Percentiles rank a stretch among this genome's conserved stretches.
Evolutionary conservation across 1,284 basidiomycete genomes (phyloP).

Genomic region (Cryptococcus sp.): DNA sequence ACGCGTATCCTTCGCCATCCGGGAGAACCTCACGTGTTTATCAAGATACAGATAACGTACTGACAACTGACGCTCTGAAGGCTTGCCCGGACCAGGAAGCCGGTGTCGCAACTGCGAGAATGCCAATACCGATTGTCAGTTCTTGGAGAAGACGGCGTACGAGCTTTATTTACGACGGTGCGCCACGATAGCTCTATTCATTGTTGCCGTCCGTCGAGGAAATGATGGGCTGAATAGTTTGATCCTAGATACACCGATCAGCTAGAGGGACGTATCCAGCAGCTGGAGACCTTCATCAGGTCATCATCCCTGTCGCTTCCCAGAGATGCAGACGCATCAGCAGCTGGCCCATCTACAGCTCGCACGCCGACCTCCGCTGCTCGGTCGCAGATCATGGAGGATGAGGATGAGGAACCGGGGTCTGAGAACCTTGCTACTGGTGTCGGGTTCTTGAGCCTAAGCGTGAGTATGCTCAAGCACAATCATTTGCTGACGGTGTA

Average conservation of each 20-base stretch:
- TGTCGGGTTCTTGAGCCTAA: constrained; percentile 7
- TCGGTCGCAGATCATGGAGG: not conserved
- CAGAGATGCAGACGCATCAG: not conserved
- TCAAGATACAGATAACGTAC: too few species aligned
- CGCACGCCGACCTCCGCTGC: not conserved
- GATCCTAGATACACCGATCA: not conserved
- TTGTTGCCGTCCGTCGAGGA: not conserved
- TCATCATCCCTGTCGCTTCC: not conserved
- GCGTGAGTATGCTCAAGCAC: not conserved
- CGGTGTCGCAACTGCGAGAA: constrained; percentile 10
- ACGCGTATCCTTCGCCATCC: not conserved
- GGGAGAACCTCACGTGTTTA: not conserved
- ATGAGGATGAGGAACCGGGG: not conserved
- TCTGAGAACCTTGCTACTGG: constrained; percentile 6
- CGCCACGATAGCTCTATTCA: too few species aligned
- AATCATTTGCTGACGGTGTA: not conserved
- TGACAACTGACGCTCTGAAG: not conserved
- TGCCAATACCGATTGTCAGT: constrained; percentile 3
- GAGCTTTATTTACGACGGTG: constrained; percentile 5
- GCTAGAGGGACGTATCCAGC: not conserved
- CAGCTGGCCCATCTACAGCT: not conserved
- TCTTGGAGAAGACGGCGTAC: constrained; percentile 6
- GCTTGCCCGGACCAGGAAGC: constrained; percentile 7
- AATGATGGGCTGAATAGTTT: too few species aligned
- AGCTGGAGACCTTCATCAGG: constrained; percentile 2